phyloP scores from a whole-genome alignment of 2,329 filamentous ascomycete species.

The Ophiostoma montium region DNA sequence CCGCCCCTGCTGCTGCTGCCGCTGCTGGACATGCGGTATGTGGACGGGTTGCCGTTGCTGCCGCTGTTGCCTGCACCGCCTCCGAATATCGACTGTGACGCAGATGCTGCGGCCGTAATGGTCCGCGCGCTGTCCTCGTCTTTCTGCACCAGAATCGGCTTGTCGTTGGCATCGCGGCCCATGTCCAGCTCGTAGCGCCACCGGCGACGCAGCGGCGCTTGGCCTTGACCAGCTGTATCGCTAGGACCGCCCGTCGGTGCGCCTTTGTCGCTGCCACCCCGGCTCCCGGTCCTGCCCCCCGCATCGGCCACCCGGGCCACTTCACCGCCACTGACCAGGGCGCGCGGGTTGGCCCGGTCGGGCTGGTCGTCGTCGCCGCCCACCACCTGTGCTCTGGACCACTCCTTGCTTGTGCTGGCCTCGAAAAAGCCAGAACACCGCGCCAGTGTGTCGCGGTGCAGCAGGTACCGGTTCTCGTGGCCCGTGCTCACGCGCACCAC shows the following conservation, averaged over 20 bases:
- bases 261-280: conserved; percentile 33
- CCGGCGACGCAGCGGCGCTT: conserved; percentile 27
- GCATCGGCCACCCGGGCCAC: conserved; percentile 39
- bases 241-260: conserved; percentile 11
- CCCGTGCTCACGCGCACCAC: conserved; percentile 50
- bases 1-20: conserved; percentile 20
- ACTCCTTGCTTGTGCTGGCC: conserved; percentile 66
- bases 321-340: conserved; percentile 21
- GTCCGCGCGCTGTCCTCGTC: conserved; percentile 32
- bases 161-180: conserved; percentile 55
- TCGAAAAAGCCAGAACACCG: conserved; percentile 93
- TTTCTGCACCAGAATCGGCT: conserved; percentile 79
- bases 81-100: conserved; percentile 41
- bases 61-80: conserved; percentile 21
- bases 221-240: not conserved
- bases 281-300: conserved; percentile 22
- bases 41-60: conserved; percentile 25
- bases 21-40: conserved; percentile 28
- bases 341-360: not conserved
- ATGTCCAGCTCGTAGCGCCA: conserved; percentile 86
- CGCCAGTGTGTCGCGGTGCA: conserved; percentile 75
- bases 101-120: conserved; percentile 5
- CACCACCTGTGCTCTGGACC: conserved; percentile 37
- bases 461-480: conserved; percentile 68
- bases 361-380: not conserved